phyloP scores from a whole-genome alignment of 2,329 filamentous ascomycete species.

The Claviceps citrina region DNA sequence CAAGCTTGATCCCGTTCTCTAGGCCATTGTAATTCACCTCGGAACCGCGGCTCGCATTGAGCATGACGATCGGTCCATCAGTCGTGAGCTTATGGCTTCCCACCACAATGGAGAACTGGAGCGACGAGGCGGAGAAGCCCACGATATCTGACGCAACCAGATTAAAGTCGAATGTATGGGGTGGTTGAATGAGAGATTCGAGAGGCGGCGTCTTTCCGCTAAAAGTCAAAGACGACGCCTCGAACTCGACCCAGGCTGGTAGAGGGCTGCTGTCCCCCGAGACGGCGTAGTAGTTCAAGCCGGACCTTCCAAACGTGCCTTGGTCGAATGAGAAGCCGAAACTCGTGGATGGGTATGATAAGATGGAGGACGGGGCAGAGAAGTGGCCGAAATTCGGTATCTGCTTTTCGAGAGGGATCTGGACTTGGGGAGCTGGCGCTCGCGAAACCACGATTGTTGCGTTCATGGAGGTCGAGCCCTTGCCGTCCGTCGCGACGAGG shows the following conservation, averaged over 20 bases:
- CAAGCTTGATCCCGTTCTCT: constrained; percentile 36
- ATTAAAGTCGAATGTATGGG: constrained; percentile 56
- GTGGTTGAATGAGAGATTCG: constrained; percentile 46
- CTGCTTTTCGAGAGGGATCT: constrained; percentile 41
- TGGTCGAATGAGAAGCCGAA: constrained; percentile 39
- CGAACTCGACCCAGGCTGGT: constrained; percentile 72
- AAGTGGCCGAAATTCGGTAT: constrained; percentile 42
- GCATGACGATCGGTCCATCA: constrained; percentile 35
- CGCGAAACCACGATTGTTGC: constrained; percentile 57
- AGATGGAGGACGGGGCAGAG: constrained; percentile 44
- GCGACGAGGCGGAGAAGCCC: constrained; percentile 55
- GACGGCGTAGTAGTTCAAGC: constrained; percentile 60
- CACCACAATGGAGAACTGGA: constrained; percentile 57
- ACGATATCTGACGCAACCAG: constrained; percentile 65
- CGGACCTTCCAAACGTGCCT: constrained; percentile 46
- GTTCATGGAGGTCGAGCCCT: constrained; percentile 46
- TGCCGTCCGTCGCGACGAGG: constrained; percentile 53
- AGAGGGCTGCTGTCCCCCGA: constrained; percentile 66
- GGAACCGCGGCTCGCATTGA: constrained; percentile 41
- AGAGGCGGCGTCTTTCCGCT: constrained; percentile 54
- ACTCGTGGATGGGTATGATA: constrained; percentile 35
- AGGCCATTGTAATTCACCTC: constrained; percentile 39
- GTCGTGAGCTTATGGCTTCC: constrained; percentile 55
- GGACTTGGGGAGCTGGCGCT: constrained; percentile 35
- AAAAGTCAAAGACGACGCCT: constrained; percentile 48